phyloP scores from a whole-genome alignment of 73 alveolate genomes.

The Paramecium octaurelia region DNA sequence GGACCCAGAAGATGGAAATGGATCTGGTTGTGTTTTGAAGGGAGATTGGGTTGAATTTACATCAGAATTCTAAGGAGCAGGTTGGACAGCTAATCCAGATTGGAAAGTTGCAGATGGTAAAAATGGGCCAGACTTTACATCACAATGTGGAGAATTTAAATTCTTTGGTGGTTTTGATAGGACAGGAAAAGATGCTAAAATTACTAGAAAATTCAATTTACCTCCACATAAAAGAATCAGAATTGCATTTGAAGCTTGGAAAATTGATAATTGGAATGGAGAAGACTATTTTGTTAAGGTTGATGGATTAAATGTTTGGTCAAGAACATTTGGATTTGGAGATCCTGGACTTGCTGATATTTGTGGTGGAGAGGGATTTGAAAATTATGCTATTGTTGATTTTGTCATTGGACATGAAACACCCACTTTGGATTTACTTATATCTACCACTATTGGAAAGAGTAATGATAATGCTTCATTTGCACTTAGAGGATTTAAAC shows the following conservation, averaged over 20 bases:
- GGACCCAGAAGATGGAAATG: conserved; percentile 30
- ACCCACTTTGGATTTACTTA: background rate
- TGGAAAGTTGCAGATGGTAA: background rate
- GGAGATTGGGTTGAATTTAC: conserved; percentile 5
- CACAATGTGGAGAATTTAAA: background rate
- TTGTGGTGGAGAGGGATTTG: conserved; percentile 34
- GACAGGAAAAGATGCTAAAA: conserved; percentile 8
- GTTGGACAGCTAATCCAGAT: conserved; percentile 20
- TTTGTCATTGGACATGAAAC: conserved; percentile 20
- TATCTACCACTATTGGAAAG: background rate
- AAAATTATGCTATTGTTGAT: background rate
- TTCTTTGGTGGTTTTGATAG: conserved; percentile 35
- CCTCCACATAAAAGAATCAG: conserved; percentile 25
- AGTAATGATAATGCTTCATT: background rate
- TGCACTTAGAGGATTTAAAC: conserved; percentile 2
- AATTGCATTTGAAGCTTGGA: background rate
- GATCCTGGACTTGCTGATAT: conserved; percentile 15
- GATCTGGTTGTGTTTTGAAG: background rate
- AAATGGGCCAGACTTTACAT: background rate
- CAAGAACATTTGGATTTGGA: conserved; percentile 15
- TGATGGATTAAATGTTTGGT: background rate
- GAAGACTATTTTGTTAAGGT: background rate
- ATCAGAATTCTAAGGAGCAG: background rate
- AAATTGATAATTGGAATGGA: conserved; percentile 16
- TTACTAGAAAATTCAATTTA: background rate